These are phyloP conservation scores for Phyllosticta paracitricarpa DNA, from an alignment of 2,329 filamentous ascomycete genomes.

Conservation along the genomic window DNA sequence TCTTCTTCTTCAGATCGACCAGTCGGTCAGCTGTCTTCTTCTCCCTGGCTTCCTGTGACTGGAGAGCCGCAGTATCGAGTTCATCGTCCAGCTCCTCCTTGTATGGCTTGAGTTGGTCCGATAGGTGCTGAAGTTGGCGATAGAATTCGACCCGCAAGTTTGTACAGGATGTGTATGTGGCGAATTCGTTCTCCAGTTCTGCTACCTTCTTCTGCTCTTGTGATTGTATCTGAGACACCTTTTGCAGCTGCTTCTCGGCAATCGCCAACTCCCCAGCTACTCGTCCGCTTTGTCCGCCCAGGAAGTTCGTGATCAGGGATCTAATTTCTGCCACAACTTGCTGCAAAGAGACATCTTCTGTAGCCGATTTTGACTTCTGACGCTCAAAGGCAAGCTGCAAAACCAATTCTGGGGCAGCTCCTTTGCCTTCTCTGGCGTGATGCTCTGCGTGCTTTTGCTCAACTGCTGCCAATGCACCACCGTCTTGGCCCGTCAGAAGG, in stretches of 20 bases:
- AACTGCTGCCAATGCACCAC: slow-evolving; percentile 65
- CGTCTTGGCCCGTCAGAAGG: slow-evolving; percentile 66
- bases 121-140: slow-evolving; percentile 80
- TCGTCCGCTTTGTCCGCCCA: slow-evolving; percentile 42
- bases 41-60: slow-evolving; percentile 37
- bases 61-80: slow-evolving; percentile 42
- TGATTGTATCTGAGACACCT: slow-evolving; percentile 43
- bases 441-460: slow-evolving; percentile 56
- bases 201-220: slow-evolving; percentile 43
- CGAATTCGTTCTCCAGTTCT: slow-evolving; percentile 58
- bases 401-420: slow-evolving; percentile 61
- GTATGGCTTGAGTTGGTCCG: slow-evolving; percentile 71
- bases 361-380: slow-evolving; percentile 40
- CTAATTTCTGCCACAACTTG: slow-evolving; percentile 62
- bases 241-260: slow-evolving; percentile 51
- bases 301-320: slow-evolving; percentile 49
- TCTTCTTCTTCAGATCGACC: slow-evolving; percentile 57
- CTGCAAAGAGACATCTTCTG: slow-evolving; percentile 53
- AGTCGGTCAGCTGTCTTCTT: slow-evolving; percentile 48
- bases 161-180: slow-evolving; percentile 67
- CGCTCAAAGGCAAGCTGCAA: slow-evolving; percentile 44
- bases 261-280: slow-evolving; percentile 55
- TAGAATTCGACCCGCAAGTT: slow-evolving; percentile 86
- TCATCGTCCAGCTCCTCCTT: slow-evolving; percentile 52
- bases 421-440: slow-evolving; percentile 52